Evolutionary conservation across 192 early-diverging fungal species (phyloP).

Genomic region (Umbelopsis isabellina): DNA sequence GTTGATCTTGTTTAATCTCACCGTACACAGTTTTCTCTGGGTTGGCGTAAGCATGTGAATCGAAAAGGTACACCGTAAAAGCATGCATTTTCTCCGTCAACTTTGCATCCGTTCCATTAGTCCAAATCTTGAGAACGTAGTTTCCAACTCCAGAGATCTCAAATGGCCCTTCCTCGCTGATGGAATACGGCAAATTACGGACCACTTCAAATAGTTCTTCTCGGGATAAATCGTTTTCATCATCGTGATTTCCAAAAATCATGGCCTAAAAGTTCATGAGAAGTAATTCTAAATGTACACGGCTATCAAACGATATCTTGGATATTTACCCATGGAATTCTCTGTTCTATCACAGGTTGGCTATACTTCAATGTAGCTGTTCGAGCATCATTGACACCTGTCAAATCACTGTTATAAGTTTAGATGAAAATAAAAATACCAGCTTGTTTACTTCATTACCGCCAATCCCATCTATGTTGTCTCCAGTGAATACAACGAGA

Average conservation of each 20-base stretch:
- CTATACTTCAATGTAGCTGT: conserved; percentile 31
- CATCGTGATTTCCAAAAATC: conserved; percentile 52
- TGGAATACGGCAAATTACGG: conserved; percentile 39
- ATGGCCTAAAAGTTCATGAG: conserved; percentile 32
- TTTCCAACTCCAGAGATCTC: conserved; percentile 47
- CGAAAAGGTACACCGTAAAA: conserved; percentile 50
- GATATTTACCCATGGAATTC: conserved; percentile 28
- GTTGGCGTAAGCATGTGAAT: conserved; percentile 43
- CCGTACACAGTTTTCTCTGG: conserved; percentile 40
- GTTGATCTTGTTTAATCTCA: conserved; percentile 47
- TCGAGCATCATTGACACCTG: conserved; percentile 28
- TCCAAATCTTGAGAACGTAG: conserved; percentile 40
- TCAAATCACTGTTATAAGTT: background rate
- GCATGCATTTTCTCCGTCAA: background rate
- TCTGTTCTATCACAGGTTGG: conserved; percentile 26
- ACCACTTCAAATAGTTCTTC: conserved; percentile 49
- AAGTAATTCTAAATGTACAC: background rate
- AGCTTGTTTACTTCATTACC: background rate
- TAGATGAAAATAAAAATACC: background rate
- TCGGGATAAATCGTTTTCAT: conserved; percentile 45
- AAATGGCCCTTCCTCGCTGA: conserved; percentile 41
- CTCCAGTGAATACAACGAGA: conserved; percentile 49
- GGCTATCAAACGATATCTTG: background rate
- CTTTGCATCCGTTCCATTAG: conserved; percentile 14
- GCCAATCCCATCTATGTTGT: conserved; percentile 45